These are phyloP conservation scores for Stagonosporopsis rhizophila DNA, from an alignment of 2,329 filamentous ascomycete species.

Conservation along the genomic window DNA sequence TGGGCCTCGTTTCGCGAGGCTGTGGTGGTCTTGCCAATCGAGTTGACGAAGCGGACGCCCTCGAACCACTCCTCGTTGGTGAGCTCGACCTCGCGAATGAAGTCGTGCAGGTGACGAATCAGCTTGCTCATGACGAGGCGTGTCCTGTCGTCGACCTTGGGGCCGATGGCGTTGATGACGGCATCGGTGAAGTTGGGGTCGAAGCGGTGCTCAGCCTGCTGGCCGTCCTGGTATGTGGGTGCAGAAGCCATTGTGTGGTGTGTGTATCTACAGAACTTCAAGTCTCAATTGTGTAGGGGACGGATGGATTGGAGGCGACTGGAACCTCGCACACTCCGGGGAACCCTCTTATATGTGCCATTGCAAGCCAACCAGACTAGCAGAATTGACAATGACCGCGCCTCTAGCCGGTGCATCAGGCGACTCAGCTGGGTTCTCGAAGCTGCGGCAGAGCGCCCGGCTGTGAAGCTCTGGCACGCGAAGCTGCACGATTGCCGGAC, in stretches of 20 bases:
- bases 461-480: conserved; percentile 22
- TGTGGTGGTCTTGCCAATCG: conserved; percentile 72
- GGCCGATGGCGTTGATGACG: conserved; percentile 76
- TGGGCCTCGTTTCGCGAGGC: conserved; percentile 77
- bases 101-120: conserved; percentile 78
- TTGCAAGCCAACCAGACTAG: conserved; percentile 25
- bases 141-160: conserved; percentile 70
- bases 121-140: conserved; percentile 69
- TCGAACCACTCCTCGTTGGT: conserved; percentile 79
- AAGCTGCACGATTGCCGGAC: conserved; percentile 31
- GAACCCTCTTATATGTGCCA: conserved; percentile 29
- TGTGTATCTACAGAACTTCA: neutral
- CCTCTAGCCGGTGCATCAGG: conserved; percentile 34
- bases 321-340: conserved; percentile 8
- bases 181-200: conserved; percentile 79
- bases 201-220: conserved; percentile 56
- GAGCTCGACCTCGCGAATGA: conserved; percentile 77
- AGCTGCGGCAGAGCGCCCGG: conserved; percentile 30
- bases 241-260: conserved; percentile 26
- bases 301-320: neutral
- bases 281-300: neutral
- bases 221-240: conserved; percentile 26
- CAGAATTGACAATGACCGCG: conserved; percentile 31
- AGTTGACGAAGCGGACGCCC: conserved; percentile 78
- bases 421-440: conserved; percentile 20